Conservation (phyloP, 352 stramenopile genomes). For the Pythium vanterpoolii region DNA sequence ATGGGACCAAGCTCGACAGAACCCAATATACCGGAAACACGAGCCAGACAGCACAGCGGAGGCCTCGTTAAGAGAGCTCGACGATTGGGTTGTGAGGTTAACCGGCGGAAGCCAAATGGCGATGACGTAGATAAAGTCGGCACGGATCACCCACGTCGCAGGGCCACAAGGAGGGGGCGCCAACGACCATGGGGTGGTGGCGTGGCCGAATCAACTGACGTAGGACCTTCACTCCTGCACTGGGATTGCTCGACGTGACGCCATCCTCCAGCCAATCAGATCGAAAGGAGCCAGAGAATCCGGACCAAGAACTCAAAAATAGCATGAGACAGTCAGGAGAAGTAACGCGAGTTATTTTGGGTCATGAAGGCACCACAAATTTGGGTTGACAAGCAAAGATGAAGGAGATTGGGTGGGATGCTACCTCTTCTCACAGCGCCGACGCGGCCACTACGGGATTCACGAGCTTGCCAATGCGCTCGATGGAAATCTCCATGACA, state of each 20-base stretch:
- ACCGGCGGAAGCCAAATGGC: not conserved
- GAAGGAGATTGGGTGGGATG: not conserved
- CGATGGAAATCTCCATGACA: conserved; percentile 89
- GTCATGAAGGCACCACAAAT: not conserved
- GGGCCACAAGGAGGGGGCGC: not conserved
- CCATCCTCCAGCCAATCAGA: conserved; percentile 20
- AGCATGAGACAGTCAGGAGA: not conserved
- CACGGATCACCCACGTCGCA: conserved; percentile 1
- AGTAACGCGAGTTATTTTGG: conserved; percentile 1
- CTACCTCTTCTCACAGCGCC: conserved; percentile 52
- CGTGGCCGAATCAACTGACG: conserved; percentile 18
- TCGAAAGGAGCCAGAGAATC: conserved; percentile 4
- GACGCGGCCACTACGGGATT: conserved; percentile 80
- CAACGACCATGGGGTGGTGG: not conserved
- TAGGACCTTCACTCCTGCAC: conserved; percentile 27
- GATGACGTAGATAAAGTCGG: not conserved
- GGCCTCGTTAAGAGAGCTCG: not conserved
- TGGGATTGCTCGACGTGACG: conserved; percentile 19
- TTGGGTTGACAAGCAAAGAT: not conserved
- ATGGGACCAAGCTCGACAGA: conserved; percentile 12
- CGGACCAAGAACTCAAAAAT: conserved; percentile 8
- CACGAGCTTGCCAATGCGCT: conserved; percentile 85
- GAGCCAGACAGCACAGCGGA: not conserved
- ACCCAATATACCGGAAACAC: not conserved
- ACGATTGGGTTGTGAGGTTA: not conserved